Base-by-base conservation (phyloP, 305 asterid species). In the Fraxinus platypoda region DNA sequence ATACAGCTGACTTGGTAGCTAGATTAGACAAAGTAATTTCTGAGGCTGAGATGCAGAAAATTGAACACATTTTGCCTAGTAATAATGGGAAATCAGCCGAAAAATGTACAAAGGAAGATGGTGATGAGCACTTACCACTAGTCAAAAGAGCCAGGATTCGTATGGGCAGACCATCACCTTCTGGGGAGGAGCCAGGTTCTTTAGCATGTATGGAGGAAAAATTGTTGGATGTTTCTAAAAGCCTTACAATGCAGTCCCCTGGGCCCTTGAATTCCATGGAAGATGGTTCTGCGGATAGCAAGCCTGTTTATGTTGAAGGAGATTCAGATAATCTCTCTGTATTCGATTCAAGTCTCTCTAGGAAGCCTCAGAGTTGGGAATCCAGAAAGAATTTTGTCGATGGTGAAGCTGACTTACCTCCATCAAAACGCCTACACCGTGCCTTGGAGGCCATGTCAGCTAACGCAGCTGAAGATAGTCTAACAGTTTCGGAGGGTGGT, bases 381-480 rank as follows among this genome's bases (percentile, higher is more conserved):
- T 82, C 84, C 72, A 86, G 88, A 80, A 93, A 89, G 79, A 88
- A 86, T 84, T 89, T 88, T 59, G 86, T 90, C 70, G 92, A 91
- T 82, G 97, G 93, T 43, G 98, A 95, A 87, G 95, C 98, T 85
- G 95, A 95, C 81, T 90, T 95, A 79, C 98, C 98, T 83, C 98
- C 98, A 46, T 92, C 97, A 6, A 95, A 95, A 85, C 95, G 98
- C 57, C 88, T 95, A 62, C 98, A 93, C 84, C 98, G 98, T 83
- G 98, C 98, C 6, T 82, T 95, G 87, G 97, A 95, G 82, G 98
- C 98, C 78, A 95, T 95, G 98, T 95, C 98, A 52, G 98, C 98
- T 66, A 92, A 95, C 72, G 96, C 88, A 83, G 93, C 94, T 38
- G 98, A 93, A 86, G 92, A 91, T 86, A 83, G 83, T 83, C 87